phyloP scores from a whole-genome alignment of 2,329 filamentous ascomycete genomes.

The Harringtonia aguacate region DNA sequence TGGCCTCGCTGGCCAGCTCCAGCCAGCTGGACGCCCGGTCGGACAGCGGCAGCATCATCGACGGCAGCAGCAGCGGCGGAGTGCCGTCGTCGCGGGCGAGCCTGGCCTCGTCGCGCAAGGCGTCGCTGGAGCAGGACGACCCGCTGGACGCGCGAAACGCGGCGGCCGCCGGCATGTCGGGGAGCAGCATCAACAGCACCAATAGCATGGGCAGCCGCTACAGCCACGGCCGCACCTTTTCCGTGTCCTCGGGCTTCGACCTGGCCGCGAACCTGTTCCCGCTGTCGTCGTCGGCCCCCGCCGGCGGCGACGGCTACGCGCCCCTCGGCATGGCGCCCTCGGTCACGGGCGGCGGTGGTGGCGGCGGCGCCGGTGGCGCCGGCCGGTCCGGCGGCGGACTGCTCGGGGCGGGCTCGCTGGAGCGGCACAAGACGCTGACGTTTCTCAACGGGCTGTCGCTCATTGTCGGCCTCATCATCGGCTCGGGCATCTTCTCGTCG shows the following conservation, averaged over 20 bases:
- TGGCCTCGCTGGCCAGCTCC: slow-evolving; percentile 86
- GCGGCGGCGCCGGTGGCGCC: slow-evolving; percentile 39
- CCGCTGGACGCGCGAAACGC: slow-evolving; percentile 56
- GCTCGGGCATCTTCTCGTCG: slow-evolving; percentile 57
- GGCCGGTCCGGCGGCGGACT: slow-evolving; percentile 42
- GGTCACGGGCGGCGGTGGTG: slow-evolving; percentile 39
- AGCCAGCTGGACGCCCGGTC: slow-evolving; percentile 50
- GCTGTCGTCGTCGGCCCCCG: slow-evolving; percentile 65
- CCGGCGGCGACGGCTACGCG: slow-evolving; percentile 64
- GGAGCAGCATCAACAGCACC: slow-evolving; percentile 10
- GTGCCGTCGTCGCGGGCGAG: slow-evolving; percentile 73
- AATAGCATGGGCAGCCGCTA: slow-evolving; percentile 20
- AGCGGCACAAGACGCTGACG: slow-evolving; percentile 92
- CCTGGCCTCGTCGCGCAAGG: slow-evolving; percentile 80
- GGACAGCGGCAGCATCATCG: slow-evolving; percentile 49
- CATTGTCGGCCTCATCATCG: slow-evolving; percentile 88
- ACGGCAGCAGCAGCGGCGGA: slow-evolving; percentile 43
- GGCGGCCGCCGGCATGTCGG: slow-evolving; percentile 26
- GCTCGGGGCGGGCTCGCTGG: slow-evolving; percentile 66
- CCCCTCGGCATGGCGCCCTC: slow-evolving; percentile 64
- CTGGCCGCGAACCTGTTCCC: slow-evolving; percentile 91
- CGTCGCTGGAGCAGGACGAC: slow-evolving; percentile 82
- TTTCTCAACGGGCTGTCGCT: slow-evolving; percentile 88
- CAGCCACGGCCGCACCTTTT: slow-evolving; percentile 61
- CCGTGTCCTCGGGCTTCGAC: slow-evolving; percentile 87